Evolutionary conservation across 1,284 basidiomycete species (phyloP).

Genomic region (Athelia psychrophila): DNA sequence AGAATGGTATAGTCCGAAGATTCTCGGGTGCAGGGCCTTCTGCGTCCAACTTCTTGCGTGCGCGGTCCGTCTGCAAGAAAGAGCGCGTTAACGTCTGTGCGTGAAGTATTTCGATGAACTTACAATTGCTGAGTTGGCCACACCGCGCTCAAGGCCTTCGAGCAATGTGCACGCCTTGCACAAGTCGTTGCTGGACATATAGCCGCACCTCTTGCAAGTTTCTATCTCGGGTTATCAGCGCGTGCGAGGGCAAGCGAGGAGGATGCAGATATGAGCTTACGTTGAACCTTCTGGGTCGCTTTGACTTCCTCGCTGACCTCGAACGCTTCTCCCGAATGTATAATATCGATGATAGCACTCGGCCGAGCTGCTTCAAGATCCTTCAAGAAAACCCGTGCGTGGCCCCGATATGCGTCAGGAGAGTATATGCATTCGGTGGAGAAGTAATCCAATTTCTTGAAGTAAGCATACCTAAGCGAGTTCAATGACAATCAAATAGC

Average conservation of each 20-base stretch:
- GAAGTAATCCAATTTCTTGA: constrained; percentile 98
- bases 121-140: constrained; percentile 66
- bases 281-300: constrained; percentile 73
- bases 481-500: constrained; percentile 4
- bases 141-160: constrained; percentile 87
- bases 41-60: constrained; percentile 57
- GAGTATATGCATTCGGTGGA: constrained; percentile 99
- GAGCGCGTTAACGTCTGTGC: constrained; percentile 8
- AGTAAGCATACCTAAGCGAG: constrained; percentile 88
- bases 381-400: constrained; percentile 92
- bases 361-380: constrained; percentile 93
- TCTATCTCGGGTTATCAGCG: constrained; percentile 47
- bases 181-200: constrained; percentile 89
- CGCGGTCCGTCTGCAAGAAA: constrained; percentile 55
- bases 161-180: constrained; percentile 93
- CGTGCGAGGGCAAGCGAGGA: background rate
- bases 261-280: constrained; percentile 40
- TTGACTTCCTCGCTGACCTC: constrained; percentile 79
- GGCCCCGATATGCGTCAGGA: constrained; percentile 96
- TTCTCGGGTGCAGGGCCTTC: constrained; percentile 55
- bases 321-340: constrained; percentile 92
- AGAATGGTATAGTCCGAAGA: constrained; percentile 67
- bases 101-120: constrained; percentile 27
- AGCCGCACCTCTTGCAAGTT: constrained; percentile 86
- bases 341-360: constrained; percentile 96